These are phyloP conservation scores for Phialophora chinensis DNA, from an alignment of 2,329 filamentous ascomycete genomes.

Conservation along the genomic window DNA sequence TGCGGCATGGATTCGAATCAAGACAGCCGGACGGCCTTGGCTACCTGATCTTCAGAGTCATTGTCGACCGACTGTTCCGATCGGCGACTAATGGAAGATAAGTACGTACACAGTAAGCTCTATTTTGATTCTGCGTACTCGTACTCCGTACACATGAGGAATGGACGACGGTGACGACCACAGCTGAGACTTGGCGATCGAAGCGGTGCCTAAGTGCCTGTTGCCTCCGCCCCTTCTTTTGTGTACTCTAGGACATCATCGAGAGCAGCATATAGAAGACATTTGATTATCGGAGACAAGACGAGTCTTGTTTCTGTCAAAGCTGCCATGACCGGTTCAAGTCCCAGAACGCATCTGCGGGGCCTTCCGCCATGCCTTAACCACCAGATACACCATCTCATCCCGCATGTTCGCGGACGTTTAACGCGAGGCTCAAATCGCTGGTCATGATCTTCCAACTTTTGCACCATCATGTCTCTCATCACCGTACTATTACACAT, in stretches of 20 bases:
- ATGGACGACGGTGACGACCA: neutral
- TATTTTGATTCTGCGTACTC: neutral
- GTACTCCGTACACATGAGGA: neutral
- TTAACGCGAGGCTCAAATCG: neutral
- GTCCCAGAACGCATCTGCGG: neutral
- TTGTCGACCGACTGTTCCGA: neutral
- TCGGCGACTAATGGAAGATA: neutral
- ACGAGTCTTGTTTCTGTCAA: neutral
- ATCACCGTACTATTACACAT: slow-evolving; percentile 13
- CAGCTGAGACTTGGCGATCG: neutral
- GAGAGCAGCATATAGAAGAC: slow-evolving; percentile 4
- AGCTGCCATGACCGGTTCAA: slow-evolving; percentile 3
- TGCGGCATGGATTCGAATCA: neutral
- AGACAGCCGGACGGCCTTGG: slow-evolving; percentile 2
- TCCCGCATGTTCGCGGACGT: neutral
- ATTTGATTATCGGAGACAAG: neutral
- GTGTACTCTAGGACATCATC: neutral
- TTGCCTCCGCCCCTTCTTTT: neutral
- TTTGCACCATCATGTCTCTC: slow-evolving; percentile 8
- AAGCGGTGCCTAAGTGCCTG: neutral
- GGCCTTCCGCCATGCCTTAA: neutral
- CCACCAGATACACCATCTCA: neutral
- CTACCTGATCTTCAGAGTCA: neutral
- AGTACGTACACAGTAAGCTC: neutral
- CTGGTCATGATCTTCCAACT: neutral